Evolutionary conservation across 257 asterid species (phyloP).

Genomic region (Galeopsis tetrahit): DNA sequence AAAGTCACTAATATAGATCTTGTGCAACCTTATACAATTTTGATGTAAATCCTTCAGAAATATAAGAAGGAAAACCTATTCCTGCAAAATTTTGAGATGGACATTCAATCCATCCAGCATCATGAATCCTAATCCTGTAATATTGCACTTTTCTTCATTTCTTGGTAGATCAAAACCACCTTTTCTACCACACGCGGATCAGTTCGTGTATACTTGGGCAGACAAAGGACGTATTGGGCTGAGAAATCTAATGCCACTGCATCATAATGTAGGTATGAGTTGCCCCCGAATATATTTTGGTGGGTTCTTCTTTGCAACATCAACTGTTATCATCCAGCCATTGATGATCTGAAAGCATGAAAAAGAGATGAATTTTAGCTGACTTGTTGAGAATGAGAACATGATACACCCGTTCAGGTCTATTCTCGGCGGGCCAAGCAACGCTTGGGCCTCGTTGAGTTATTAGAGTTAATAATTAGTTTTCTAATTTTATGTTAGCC

Average conservation of each 20-base stretch:
- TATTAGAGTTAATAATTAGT: too few species aligned
- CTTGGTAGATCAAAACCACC: constrained; percentile 11
- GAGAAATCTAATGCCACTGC: not conserved
- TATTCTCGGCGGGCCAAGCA: too few species aligned
- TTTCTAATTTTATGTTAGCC: too few species aligned
- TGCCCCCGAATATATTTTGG: constrained; percentile 64
- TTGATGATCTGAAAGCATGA: constrained; percentile 74
- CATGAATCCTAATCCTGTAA: too few species aligned
- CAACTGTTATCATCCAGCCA: constrained; percentile 98
- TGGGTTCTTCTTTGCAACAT: constrained; percentile 77
- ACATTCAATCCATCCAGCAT: not conserved
- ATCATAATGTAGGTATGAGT: constrained; percentile 49
- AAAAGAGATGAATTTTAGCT: constrained; percentile 17
- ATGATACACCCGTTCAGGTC: too few species aligned
- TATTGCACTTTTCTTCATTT: not conserved
- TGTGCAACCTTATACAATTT: too few species aligned
- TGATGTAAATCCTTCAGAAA: too few species aligned
- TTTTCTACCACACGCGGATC: not conserved
- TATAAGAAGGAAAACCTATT: not conserved
- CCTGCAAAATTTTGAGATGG: not conserved
- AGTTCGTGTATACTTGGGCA: not conserved
- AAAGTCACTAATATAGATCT: too few species aligned
- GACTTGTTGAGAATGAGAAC: not conserved
- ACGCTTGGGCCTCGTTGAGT: too few species aligned
- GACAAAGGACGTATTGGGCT: not conserved